Percentiles rank a stretch among this genome's conserved stretches.
phyloP scores from a whole-genome alignment of 2,329 filamentous ascomycete species.

The Aspergillus tanneri region DNA sequence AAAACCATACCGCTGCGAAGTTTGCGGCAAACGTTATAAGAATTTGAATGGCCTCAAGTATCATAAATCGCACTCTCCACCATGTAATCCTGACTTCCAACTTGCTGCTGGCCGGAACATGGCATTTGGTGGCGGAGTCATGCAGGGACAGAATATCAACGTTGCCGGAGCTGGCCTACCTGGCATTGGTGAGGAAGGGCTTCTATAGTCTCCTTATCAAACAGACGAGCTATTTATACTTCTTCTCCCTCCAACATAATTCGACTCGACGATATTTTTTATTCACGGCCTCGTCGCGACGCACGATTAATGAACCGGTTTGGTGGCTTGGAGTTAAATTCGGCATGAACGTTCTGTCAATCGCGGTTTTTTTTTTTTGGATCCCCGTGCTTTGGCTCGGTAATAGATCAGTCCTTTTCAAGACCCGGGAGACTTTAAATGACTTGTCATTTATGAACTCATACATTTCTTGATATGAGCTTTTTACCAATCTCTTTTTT shows the following conservation, averaged over 20 bases:
- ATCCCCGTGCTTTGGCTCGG: conserved; percentile 16
- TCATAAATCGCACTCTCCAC: conserved; percentile 78
- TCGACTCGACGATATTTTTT: conserved; percentile 26
- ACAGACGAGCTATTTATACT: conserved; percentile 5
- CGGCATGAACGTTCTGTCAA: conserved; percentile 21
- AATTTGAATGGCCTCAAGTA: conserved; percentile 99
- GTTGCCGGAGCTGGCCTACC: conserved; percentile 50
- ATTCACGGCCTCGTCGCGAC: conserved; percentile 28
- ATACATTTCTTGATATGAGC: conserved; percentile 18
- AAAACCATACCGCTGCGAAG: conserved; percentile 96
- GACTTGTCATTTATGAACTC: conserved; percentile 13
- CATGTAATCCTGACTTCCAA: conserved; percentile 81
- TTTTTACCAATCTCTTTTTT: conserved; percentile 16
- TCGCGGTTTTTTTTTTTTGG: conserved; percentile 14
- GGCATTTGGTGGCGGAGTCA: conserved; percentile 43
- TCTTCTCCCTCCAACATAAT: conserved; percentile 26
- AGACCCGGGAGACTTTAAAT: conserved; percentile 11
- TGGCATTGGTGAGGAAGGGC: conserved; percentile 47
- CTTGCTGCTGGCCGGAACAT: conserved; percentile 47
- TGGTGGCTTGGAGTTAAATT: conserved; percentile 31
- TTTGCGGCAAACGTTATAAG: conserved; percentile 98
- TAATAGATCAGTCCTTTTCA: conserved; percentile 13
- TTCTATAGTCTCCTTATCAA: conserved; percentile 26
- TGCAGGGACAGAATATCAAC: conserved; percentile 49
- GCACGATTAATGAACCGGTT: conserved; percentile 33